These are phyloP conservation scores for Fusarium incarnatum DNA, from an alignment of 2,329 filamentous ascomycete genomes.

Conservation along the genomic window DNA sequence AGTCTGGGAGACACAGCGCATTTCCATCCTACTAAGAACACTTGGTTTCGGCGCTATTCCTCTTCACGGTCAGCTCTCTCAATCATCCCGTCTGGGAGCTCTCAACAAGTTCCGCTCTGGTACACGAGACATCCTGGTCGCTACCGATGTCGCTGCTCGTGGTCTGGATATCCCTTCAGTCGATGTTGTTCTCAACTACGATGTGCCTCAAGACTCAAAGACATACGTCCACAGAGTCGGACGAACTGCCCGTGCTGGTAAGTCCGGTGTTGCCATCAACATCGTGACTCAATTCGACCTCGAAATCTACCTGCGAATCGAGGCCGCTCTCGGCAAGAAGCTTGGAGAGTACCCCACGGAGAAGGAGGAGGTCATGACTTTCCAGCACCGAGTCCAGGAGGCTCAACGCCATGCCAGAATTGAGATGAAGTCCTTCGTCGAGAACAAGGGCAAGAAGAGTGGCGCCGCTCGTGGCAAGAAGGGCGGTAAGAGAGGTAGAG, in stretches of 20 bases:
- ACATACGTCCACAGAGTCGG: slow-evolving; percentile 93
- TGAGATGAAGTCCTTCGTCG: slow-evolving; percentile 84
- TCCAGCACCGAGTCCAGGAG: slow-evolving; percentile 81
- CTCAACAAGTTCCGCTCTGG: slow-evolving; percentile 89
- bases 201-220: slow-evolving; percentile 85
- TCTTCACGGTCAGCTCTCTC: slow-evolving; percentile 90
- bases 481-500: slow-evolving; percentile 58
- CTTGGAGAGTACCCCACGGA: slow-evolving; percentile 74
- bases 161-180: slow-evolving; percentile 95
- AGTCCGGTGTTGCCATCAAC: slow-evolving; percentile 82
- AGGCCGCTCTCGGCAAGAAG: slow-evolving; percentile 83
- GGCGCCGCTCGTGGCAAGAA: slow-evolving; percentile 58
- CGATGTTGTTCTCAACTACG: slow-evolving; percentile 87
- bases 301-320: slow-evolving; percentile 83
- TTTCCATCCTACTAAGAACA: slow-evolving; percentile 83
- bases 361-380: slow-evolving; percentile 87
- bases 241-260: slow-evolving; percentile 87
- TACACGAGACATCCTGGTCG: slow-evolving; percentile 86
- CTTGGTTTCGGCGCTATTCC: slow-evolving; percentile 93
- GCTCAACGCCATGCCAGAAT: slow-evolving; percentile 82
- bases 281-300: slow-evolving; percentile 90
- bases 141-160: slow-evolving; percentile 92
- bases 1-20: slow-evolving; percentile 87
- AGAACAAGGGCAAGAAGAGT: slow-evolving; percentile 71
- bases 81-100: slow-evolving; percentile 86